phyloP scores from a whole-genome alignment of 2,329 filamentous ascomycete genomes.

The Talaromyces islandicus region DNA sequence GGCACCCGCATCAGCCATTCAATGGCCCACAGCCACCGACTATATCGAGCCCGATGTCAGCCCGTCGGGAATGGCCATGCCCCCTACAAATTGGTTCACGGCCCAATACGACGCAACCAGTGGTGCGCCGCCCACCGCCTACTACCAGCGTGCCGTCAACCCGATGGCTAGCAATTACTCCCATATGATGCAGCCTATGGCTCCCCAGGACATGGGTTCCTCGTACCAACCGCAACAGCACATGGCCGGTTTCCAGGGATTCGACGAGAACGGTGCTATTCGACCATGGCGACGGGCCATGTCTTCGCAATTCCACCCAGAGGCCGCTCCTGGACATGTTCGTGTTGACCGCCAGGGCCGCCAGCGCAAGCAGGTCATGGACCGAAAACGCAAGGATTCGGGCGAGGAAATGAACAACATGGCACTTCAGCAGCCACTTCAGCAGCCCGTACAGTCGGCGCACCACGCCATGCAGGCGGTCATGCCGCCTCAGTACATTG shows the following conservation, averaged over 20 bases:
- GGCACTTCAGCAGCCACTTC: neutral
- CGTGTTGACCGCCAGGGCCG: constrained; percentile 15
- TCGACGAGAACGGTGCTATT: constrained; percentile 3
- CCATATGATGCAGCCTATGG: constrained; percentile 20
- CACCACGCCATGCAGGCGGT: constrained; percentile 14
- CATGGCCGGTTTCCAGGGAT: neutral
- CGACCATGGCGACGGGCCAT: constrained; percentile 24
- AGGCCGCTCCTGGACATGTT: constrained; percentile 11
- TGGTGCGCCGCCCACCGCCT: constrained; percentile 14
- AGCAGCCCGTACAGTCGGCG: constrained; percentile 11
- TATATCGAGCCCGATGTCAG: constrained; percentile 18
- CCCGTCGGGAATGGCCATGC: constrained; percentile 15
- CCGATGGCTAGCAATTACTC: constrained; percentile 16
- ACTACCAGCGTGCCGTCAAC: constrained; percentile 21
- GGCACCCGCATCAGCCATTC: constrained; percentile 16
- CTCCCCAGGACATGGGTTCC: constrained; percentile 14
- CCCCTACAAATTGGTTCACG: constrained; percentile 3
- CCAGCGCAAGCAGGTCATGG: constrained; percentile 13
- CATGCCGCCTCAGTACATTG: constrained; percentile 17
- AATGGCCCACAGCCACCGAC: constrained; percentile 19
- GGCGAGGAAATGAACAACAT: neutral
- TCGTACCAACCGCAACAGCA: constrained; percentile 11
- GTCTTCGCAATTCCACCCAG: constrained; percentile 20
- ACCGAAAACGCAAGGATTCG: constrained; percentile 13
- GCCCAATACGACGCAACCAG: constrained; percentile 2